Conservation (phyloP, 1,284 basidiomycete species). For the Neonothopanus nambi region DNA sequence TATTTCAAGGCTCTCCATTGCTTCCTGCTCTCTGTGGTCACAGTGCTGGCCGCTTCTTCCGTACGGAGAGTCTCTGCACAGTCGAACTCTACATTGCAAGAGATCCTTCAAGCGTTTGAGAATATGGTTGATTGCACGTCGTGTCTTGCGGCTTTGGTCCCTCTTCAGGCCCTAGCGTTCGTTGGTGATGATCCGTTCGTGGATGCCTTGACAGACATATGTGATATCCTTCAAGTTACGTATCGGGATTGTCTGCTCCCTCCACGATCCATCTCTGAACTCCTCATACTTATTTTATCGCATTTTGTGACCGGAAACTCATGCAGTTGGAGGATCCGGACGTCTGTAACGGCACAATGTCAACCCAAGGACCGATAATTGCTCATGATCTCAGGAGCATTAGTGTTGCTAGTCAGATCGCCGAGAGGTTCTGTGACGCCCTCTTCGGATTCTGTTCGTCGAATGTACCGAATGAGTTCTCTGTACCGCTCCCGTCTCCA, state of each 20-base stretch:
- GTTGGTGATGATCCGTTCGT: constrained; percentile 13
- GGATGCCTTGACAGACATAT: constrained; percentile 6
- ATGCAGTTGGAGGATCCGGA: constrained; percentile 31
- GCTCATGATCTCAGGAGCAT: constrained; percentile 57
- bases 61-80: too few species aligned
- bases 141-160: constrained; percentile 11
- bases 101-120: constrained; percentile 7
- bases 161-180: constrained; percentile 9
- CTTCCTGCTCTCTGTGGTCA: too few species aligned
- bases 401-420: constrained; percentile 44
- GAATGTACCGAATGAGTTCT: constrained; percentile 43
- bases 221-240: constrained; percentile 11
- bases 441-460: constrained; percentile 56
- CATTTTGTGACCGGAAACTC: neutral
- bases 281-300: neutral
- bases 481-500: constrained; percentile 40
- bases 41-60: too few species aligned
- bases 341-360: constrained; percentile 55
- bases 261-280: neutral
- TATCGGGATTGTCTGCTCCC: neutral
- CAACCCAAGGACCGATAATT: constrained; percentile 54
- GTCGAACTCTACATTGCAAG: too few species aligned
- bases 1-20: too few species aligned
- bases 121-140: constrained; percentile 13
- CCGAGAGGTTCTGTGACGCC: constrained; percentile 56